Evolutionary conservation across 352 stramenopile genomes (phyloP).

Genomic region (Blastocystis hominis): DNA sequence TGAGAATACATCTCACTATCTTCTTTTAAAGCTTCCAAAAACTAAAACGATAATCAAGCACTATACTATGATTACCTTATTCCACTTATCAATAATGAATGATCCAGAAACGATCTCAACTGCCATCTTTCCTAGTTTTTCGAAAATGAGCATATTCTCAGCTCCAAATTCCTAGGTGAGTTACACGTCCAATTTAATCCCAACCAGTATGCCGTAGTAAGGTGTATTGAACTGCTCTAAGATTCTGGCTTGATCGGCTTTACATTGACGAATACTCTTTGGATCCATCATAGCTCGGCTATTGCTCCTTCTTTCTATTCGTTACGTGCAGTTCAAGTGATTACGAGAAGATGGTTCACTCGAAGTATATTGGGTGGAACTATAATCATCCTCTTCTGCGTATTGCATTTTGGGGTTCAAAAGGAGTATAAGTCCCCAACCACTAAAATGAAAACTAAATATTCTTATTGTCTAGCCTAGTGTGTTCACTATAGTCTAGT

Average conservation of each 20-base stretch:
- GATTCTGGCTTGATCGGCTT: conserved; percentile 55
- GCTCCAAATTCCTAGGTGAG: conserved; percentile 42
- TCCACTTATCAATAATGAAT: conserved; percentile 16
- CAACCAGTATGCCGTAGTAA: conserved; percentile 37
- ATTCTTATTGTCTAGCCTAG: background rate
- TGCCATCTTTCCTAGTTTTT: conserved; percentile 5
- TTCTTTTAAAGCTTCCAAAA: conserved; percentile 13
- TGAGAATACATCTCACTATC: background rate
- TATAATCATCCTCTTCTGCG: background rate
- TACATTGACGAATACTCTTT: conserved; percentile 41
- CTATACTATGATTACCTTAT: background rate
- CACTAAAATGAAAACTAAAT: background rate
- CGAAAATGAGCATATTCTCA: conserved; percentile 47
- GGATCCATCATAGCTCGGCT: conserved; percentile 30
- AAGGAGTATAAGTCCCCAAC: background rate
- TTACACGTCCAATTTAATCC: background rate
- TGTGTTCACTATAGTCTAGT: no score
- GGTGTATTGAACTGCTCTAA: conserved; percentile 52
- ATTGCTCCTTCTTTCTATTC: background rate
- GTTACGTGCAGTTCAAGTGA: background rate
- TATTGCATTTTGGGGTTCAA: background rate
- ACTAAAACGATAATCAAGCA: background rate
- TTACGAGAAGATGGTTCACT: background rate
- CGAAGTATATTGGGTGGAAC: background rate
- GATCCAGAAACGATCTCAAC: conserved; percentile 41